phyloP scores from a whole-genome alignment of 1,284 basidiomycete species.

The Ustilago bromivora region DNA sequence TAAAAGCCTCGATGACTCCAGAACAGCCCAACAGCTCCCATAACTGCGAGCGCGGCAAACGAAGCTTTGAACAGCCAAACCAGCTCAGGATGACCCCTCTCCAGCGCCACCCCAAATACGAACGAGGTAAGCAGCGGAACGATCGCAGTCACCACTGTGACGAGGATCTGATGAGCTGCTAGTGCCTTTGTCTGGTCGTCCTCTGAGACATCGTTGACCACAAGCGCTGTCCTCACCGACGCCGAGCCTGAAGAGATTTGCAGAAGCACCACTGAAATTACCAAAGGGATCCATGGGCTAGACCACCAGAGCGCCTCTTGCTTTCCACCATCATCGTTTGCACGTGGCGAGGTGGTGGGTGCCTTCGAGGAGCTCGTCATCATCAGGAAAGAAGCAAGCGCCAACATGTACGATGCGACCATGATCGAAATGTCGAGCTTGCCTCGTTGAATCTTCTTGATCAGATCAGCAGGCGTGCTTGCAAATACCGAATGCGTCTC shows the following conservation, averaged over 20 bases:
- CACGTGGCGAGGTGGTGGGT: conserved; percentile 18
- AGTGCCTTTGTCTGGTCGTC: conserved; percentile 57
- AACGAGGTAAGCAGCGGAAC: conserved; percentile 55
- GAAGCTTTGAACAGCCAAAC: conserved; percentile 59
- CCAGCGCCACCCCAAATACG: conserved; percentile 55
- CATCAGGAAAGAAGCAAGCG: conserved; percentile 39
- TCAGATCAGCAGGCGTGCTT: conserved; percentile 41
- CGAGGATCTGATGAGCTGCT: conserved; percentile 60
- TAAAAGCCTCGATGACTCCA: conserved; percentile 50
- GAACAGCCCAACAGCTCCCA: conserved; percentile 46
- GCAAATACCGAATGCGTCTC: conserved; percentile 49
- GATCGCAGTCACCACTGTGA: conserved; percentile 55
- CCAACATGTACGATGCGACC: conserved; percentile 35
- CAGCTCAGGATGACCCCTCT: conserved; percentile 48
- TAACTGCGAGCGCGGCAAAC: conserved; percentile 40
- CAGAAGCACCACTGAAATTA: conserved; percentile 48
- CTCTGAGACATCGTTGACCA: conserved; percentile 58
- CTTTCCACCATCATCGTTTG: background rate
- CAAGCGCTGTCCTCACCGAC: conserved; percentile 56
- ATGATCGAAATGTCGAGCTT: conserved; percentile 60
- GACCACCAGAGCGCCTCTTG: conserved; percentile 27
- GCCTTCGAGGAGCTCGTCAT: conserved; percentile 41
- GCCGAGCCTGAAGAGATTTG: conserved; percentile 57
- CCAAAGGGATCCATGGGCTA: conserved; percentile 51
- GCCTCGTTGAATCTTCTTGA: conserved; percentile 53